A percentile compares a stretch with the other conserved stretches of the same genome.
Evolutionary conservation across 257 asterid species (phyloP).

Genomic region (Nicotiana knightiana): DNA sequence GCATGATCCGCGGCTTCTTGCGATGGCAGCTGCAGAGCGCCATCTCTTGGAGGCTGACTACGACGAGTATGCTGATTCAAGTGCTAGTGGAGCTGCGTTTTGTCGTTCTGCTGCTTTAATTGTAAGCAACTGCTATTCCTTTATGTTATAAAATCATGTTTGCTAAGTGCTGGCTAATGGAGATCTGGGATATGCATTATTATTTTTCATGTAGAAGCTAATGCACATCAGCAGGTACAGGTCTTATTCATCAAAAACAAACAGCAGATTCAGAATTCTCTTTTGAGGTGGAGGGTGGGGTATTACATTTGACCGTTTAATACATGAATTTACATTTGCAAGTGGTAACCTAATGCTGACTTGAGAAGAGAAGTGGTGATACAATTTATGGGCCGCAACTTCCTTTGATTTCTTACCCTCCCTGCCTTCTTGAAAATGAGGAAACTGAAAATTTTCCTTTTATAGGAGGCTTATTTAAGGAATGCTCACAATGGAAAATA

Average conservation of each 20-base stretch:
- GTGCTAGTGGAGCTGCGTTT: slow-evolving; percentile 48
- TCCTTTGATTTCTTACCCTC: not conserved
- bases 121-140: slow-evolving; percentile 18
- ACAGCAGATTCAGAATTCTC: not conserved
- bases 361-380: not conserved
- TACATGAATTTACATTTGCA: not conserved
- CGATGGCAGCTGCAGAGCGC: slow-evolving; percentile 44
- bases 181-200: not conserved
- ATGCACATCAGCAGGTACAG: not conserved
- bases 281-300: not conserved
- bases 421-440: not conserved
- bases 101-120: slow-evolving; percentile 46
- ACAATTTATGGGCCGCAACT: not conserved
- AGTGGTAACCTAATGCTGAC: not conserved
- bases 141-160: not conserved
- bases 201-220: not conserved
- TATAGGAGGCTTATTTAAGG: not conserved
- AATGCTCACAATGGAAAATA: not conserved
- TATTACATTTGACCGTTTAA: not conserved
- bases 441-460: not conserved
- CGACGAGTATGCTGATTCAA: slow-evolving; percentile 39
- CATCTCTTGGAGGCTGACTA: slow-evolving; percentile 39
- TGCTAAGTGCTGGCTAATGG: not conserved
- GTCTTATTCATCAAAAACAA: no score
- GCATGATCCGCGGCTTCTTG: slow-evolving; percentile 39